phyloP scores from a whole-genome alignment of 129 eudicot species.

The Lactuca sativa region DNA sequence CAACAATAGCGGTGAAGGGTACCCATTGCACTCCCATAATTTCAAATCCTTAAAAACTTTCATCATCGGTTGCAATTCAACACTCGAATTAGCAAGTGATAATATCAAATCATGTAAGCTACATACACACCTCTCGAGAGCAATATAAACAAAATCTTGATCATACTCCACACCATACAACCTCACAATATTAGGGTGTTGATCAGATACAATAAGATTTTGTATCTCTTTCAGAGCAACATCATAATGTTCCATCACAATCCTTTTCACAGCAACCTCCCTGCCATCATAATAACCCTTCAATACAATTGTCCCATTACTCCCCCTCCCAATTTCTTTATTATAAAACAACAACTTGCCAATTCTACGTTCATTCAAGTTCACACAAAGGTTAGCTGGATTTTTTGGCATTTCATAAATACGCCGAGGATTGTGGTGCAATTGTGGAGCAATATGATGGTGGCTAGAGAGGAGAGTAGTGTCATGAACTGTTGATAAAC shows the following conservation, averaged over 20 bases:
- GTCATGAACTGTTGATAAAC: slow-evolving; percentile 91
- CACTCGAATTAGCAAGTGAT: slow-evolving; percentile 30
- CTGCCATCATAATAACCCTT: slow-evolving; percentile 85
- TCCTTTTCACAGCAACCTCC: slow-evolving; percentile 86
- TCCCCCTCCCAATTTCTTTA: slow-evolving; percentile 84
- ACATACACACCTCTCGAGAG: slow-evolving; percentile 74
- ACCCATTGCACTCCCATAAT: slow-evolving; percentile 72
- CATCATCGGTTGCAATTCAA: slow-evolving; percentile 20
- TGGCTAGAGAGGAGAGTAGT: slow-evolving; percentile 89
- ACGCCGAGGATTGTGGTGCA: slow-evolving; percentile 11
- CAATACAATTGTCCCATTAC: slow-evolving; percentile 85
- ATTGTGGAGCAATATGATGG: slow-evolving; percentile 28
- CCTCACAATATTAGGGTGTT: slow-evolving; percentile 82
- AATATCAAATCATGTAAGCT: slow-evolving; percentile 65
- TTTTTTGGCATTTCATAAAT: slow-evolving; percentile 19
- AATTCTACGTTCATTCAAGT: slow-evolving; percentile 48
- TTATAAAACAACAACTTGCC: slow-evolving; percentile 57
- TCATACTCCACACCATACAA: slow-evolving; percentile 87
- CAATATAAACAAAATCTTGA: slow-evolving; percentile 76
- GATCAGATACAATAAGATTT: slow-evolving; percentile 85
- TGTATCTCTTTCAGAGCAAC: slow-evolving; percentile 89
- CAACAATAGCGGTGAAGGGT: slow-evolving; percentile 70
- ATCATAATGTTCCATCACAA: slow-evolving; percentile 68
- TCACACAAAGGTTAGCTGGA: slow-evolving; percentile 23
- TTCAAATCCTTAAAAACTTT: slow-evolving; percentile 37